Conservation (phyloP, 2,329 filamentous ascomycete genomes). For the Trichoderma oligosporum region DNA sequence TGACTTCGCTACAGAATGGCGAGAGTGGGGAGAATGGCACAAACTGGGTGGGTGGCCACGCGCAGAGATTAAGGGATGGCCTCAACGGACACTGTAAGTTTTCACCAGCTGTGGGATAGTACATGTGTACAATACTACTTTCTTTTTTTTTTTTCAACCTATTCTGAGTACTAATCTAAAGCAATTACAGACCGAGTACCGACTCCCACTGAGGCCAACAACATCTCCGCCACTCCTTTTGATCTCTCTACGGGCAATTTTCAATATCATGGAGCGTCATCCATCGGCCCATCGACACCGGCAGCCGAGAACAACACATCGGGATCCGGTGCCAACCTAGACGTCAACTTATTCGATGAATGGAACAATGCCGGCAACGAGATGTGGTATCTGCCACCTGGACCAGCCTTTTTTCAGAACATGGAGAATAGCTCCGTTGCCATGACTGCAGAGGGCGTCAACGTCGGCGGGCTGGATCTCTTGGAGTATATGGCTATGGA, state of each 20-base stretch:
- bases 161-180: conserved; percentile 27
- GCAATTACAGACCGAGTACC: conserved; percentile 36
- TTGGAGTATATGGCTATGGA: conserved; percentile 67
- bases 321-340: conserved; percentile 28
- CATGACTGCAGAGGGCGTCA: conserved; percentile 65
- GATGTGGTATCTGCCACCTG: conserved; percentile 65
- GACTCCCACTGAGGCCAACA: conserved; percentile 41
- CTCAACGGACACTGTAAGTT: conserved; percentile 38
- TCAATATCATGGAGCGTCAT: conserved; percentile 48
- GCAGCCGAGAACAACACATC: conserved; percentile 37
- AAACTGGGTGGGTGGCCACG: conserved; percentile 37
- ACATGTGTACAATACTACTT: no score
- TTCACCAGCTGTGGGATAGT: no score
- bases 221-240: conserved; percentile 62
- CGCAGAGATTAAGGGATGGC: conserved; percentile 40
- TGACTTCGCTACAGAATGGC: conserved; percentile 24
- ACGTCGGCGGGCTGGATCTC: conserved; percentile 62
- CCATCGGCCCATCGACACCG: conserved; percentile 50
- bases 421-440: conserved; percentile 58
- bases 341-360: conserved; percentile 48
- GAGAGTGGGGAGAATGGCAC: conserved; percentile 23
- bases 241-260: conserved; percentile 54
- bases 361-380: conserved; percentile 55
- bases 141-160: not conserved
- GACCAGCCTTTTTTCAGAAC: conserved; percentile 62